Evolutionary conservation across 495 filamentous ascomycete genomes (phyloP).

Genomic region (Aspergillus saccharolyticus): DNA sequence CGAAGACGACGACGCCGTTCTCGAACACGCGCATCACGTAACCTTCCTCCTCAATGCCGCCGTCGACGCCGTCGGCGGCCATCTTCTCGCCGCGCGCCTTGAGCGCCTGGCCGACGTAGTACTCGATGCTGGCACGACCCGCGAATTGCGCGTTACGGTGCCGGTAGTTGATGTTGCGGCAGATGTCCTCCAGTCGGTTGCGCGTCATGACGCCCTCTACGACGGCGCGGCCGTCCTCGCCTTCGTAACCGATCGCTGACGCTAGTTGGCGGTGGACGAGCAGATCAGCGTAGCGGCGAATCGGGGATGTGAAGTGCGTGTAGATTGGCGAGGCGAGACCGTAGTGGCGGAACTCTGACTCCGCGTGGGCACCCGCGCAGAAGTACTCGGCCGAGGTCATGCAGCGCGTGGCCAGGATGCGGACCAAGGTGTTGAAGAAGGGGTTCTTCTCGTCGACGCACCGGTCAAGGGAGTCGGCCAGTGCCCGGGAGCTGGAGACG

Average conservation of each 20-base stretch:
- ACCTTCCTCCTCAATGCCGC: conserved; percentile 70
- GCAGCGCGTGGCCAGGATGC: conserved; percentile 95
- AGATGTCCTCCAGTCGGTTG: conserved; percentile 81
- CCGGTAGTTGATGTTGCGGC: conserved; percentile 95
- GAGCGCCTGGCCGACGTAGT: conserved; percentile 94
- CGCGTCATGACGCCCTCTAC: conserved; percentile 68
- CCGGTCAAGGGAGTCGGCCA: conserved; percentile 83
- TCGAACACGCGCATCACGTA: conserved; percentile 96
- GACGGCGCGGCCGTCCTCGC: conserved; percentile 49
- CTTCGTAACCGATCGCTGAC: conserved; percentile 88
- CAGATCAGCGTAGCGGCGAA: conserved; percentile 92
- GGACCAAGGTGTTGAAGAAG: conserved; percentile 97
- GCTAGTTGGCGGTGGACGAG: conserved; percentile 91
- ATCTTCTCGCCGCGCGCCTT: conserved; percentile 66
- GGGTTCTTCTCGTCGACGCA: conserved; percentile 80
- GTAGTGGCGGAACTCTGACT: conserved; percentile 94
- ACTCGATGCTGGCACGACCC: conserved; percentile 86
- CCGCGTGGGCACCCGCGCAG: conserved; percentile 83
- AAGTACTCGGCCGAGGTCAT: conserved; percentile 99
- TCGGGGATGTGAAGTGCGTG: conserved; percentile 97
- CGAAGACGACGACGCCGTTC: conserved; percentile 94
- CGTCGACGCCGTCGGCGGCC: conserved; percentile 31
- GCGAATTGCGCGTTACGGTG: conserved; percentile 96
- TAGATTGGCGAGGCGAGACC: conserved; percentile 94
- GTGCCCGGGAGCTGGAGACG: conserved; percentile 78